Conservation (phyloP, 495 filamentous ascomycete genomes). For the Jackrogersella multiformis region DNA sequence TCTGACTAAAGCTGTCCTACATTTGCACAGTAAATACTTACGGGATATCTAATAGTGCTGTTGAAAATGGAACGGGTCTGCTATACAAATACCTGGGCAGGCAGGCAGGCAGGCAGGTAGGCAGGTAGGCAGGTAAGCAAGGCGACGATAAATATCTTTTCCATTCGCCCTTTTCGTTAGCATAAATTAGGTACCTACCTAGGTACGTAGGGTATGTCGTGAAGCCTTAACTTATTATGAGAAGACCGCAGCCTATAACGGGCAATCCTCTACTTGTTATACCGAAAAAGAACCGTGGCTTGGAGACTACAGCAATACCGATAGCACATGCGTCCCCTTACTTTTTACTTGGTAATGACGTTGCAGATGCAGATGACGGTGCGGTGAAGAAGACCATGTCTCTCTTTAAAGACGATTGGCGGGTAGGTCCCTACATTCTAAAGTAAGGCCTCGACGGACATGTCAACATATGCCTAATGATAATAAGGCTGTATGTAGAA, state of each 20-base stretch:
- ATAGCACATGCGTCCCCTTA: background rate
- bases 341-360: too few species aligned
- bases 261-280: too few species aligned
- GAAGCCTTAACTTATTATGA: background rate
- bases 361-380: slow-evolving; percentile 5
- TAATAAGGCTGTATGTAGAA: background rate
- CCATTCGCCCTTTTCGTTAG: background rate
- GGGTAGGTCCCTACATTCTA: background rate
- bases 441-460: background rate
- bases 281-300: background rate
- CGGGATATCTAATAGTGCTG: background rate
- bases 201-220: background rate
- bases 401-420: background rate
- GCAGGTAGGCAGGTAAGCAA: too few species aligned
- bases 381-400: slow-evolving; percentile 13
- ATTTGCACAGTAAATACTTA: background rate
- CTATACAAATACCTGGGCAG: background rate
- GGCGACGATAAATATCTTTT: slow-evolving; percentile 1
- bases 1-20: background rate
- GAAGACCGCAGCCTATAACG: background rate
- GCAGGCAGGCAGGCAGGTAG: too few species aligned
- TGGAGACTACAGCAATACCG: background rate
- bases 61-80: slow-evolving; percentile 16
- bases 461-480: background rate
- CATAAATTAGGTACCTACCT: too few species aligned